Conservation (phyloP, 495 filamentous ascomycete genomes). For the Aspergillus avenaceus region DNA sequence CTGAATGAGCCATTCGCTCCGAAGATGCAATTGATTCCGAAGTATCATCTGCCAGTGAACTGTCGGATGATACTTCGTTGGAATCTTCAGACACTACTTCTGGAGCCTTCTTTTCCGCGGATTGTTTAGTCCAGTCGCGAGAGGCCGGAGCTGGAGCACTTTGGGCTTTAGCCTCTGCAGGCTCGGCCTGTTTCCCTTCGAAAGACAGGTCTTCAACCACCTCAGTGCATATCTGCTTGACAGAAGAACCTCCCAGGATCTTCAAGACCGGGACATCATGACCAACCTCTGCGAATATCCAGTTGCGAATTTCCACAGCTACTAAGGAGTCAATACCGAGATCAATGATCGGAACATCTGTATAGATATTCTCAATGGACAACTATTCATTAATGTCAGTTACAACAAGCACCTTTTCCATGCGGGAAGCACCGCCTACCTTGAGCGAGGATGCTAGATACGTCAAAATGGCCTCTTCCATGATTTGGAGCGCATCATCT, state of each 20-base stretch:
- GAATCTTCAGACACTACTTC: too few species aligned
- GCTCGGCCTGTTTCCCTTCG: neutral
- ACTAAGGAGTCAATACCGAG: conserved; percentile 31
- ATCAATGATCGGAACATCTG: conserved; percentile 15
- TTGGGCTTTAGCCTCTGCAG: neutral
- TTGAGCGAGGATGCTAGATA: neutral
- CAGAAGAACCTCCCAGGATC: conserved; percentile 37
- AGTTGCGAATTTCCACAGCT: conserved; percentile 24
- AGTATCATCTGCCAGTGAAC: too few species aligned
- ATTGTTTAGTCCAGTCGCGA: neutral
- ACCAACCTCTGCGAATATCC: conserved; percentile 26
- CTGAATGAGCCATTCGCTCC: too few species aligned
- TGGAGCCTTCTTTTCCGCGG: neutral
- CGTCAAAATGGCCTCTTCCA: neutral
- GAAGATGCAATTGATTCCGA: too few species aligned
- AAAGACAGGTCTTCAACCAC: neutral
- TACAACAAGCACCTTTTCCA: neutral
- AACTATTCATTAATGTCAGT: neutral
- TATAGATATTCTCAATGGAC: neutral
- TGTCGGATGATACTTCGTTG: too few species aligned
- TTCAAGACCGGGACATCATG: conserved; percentile 47
- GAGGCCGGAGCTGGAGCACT: neutral
- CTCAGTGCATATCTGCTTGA: neutral
- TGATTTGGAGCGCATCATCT: neutral
- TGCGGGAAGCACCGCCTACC: neutral